These are phyloP conservation scores for Neoascochyta sp. DNA, from an alignment of 2,329 filamentous ascomycete genomes.

Conservation along the genomic window DNA sequence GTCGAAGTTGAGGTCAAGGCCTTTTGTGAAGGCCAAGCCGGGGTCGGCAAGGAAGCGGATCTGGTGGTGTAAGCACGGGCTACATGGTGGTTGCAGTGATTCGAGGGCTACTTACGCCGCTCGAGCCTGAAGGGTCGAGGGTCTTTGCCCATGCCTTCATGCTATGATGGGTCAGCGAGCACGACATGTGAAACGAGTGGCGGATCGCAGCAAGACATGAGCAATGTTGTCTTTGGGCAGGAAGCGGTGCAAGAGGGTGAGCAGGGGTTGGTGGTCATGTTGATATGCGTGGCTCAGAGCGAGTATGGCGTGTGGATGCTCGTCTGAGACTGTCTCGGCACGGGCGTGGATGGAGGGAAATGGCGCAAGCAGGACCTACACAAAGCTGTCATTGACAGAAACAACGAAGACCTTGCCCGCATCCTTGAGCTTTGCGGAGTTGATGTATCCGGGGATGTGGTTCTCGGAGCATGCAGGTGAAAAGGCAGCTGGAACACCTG, in stretches of 20 bases:
- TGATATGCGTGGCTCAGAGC: too few species aligned
- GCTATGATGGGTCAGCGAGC: constrained; percentile 46
- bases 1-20: constrained; percentile 80
- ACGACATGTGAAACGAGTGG: too few species aligned
- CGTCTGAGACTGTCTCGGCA: too few species aligned
- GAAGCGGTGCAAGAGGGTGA: too few species aligned
- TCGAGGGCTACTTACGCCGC: constrained; percentile 61
- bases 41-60: constrained; percentile 88
- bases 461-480: constrained; percentile 60
- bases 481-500: constrained; percentile 45
- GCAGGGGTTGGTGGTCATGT: too few species aligned
- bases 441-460: constrained; percentile 85
- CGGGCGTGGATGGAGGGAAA: too few species aligned
- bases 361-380: constrained; percentile 55
- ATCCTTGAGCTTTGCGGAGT: constrained; percentile 70
- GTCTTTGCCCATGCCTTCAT: constrained; percentile 85
- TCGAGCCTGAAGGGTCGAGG: constrained; percentile 70
- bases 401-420: constrained; percentile 86
- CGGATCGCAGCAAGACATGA: too few species aligned
- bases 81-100: background rate
- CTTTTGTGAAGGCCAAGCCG: constrained; percentile 72
- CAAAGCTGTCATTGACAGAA: constrained; percentile 90
- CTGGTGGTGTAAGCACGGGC: constrained; percentile 44
- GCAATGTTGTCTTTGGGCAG: too few species aligned
- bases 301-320: too few species aligned